Base-by-base conservation (phyloP, 2,329 filamentous ascomycete species). In the Stemphylium lycopersici region DNA sequence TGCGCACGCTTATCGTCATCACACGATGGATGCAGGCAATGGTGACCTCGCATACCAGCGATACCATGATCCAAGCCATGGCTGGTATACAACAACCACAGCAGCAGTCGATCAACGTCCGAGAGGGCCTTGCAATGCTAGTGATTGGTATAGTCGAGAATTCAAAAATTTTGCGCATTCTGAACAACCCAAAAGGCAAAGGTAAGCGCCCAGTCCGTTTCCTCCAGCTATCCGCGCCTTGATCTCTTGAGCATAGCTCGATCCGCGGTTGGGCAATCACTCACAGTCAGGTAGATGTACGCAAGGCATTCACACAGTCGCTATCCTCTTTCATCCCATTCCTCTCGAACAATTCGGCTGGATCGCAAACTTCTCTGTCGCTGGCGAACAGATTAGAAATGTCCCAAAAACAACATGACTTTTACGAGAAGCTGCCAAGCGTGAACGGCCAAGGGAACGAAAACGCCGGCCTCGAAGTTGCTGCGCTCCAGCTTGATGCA, bases 51-150 rank as follows among this genome's bases (percentile, higher is more conserved):
- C 72, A 75, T 41, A 74, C 72, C 8, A 75, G 66, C 56, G 72
- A 76, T 36, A 72, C 72, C 10, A 72, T 77, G 66, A 69, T 76
- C 24, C 70, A 77, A 34, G 74, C 73, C 33, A 74, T 77, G 64
- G 55, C 13, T 71, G 78, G 73, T 8, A 71, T 73, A 20, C 68
- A 71, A 79, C 80, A 47, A 79, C 83, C 33, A 76, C 82, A 47
- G 73, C 80, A 33, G 70, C 80, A 87, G 29, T 86, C 88, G 45
- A 83, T 87, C 77, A 84, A 82, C 39, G 79, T 87, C 1, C 81
- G 85, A 16, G 84, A 86, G 40, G 87, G 85, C 0, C 83, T 90
- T 56, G 84, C 87, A 2, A 82, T 87, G 67, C 77, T 90, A 15
- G 74, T 89, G 5, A 75, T 89, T 43, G 81, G 83, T 0, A 77